phyloP scores from a whole-genome alignment of 495 filamentous ascomycete genomes.

The Hypoxylon intermedium region DNA sequence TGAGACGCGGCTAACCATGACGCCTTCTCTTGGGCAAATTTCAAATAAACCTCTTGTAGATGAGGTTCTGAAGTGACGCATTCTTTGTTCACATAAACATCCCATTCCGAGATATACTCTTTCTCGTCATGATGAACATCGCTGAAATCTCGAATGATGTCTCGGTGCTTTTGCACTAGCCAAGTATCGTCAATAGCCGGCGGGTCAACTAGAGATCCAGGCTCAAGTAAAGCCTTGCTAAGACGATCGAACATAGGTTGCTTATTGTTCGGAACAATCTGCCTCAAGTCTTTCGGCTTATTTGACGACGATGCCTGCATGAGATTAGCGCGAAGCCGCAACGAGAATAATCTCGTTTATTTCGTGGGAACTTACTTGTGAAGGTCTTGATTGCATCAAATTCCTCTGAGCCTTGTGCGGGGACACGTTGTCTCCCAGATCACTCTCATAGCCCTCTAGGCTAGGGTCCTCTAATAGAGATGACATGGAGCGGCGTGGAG shows the following conservation, averaged over 20 bases:
- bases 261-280: conserved; percentile 55
- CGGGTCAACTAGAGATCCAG: conserved; percentile 52
- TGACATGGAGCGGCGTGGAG: conserved; percentile 32
- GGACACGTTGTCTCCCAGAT: conserved; percentile 29
- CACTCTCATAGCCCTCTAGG: conserved; percentile 37
- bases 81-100: conserved; percentile 55
- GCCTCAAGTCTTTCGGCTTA: conserved; percentile 39
- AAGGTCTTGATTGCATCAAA: conserved; percentile 16
- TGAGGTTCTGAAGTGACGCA: conserved; percentile 56
- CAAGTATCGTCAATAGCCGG: conserved; percentile 54
- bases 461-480: conserved; percentile 24
- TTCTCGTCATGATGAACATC: conserved; percentile 58
- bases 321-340: conserved; percentile 20
- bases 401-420: conserved; percentile 43
- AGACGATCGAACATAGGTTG: conserved; percentile 60
- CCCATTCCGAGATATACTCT: conserved; percentile 61
- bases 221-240: conserved; percentile 55
- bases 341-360: neutral
- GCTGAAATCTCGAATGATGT: conserved; percentile 58
- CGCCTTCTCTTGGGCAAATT: conserved; percentile 53
- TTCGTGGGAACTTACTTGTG: conserved; percentile 20
- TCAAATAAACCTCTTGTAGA: conserved; percentile 52
- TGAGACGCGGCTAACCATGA: conserved; percentile 51
- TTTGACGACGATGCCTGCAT: conserved; percentile 20
- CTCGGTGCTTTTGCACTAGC: conserved; percentile 60